Evolutionary conservation across 768 basidiomycete species (phyloP).

Genomic region (Xerocomellus chrysenteron): DNA sequence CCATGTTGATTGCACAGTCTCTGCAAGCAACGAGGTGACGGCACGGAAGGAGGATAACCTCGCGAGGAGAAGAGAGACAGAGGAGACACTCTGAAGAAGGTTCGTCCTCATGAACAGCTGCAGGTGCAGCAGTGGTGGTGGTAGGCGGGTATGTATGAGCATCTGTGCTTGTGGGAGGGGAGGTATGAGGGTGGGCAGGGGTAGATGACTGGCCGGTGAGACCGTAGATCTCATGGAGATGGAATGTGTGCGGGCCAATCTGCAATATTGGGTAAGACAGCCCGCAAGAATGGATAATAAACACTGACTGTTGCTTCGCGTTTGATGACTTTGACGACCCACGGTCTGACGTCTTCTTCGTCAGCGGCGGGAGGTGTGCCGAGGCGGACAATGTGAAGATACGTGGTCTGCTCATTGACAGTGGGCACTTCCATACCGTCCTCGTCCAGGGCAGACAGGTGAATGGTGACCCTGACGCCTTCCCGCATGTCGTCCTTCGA

Average conservation of each 20-base stretch:
- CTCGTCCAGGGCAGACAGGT: slow-evolving; percentile 78
- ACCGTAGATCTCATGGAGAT: slow-evolving; percentile 93
- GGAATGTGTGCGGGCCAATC: slow-evolving; percentile 94
- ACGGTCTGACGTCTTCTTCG: slow-evolving; percentile 68
- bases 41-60: slow-evolving; percentile 92
- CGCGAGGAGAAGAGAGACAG: slow-evolving; percentile 83
- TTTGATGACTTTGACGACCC: slow-evolving; percentile 92
- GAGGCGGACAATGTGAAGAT: slow-evolving; percentile 79
- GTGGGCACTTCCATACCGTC: slow-evolving; percentile 64
- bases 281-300: background rate
- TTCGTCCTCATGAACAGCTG: slow-evolving; percentile 53
- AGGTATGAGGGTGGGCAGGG: slow-evolving; percentile 34
- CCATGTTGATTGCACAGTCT: slow-evolving; percentile 95
- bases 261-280: slow-evolving; percentile 25
- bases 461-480: slow-evolving; percentile 77
- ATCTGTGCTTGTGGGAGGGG: slow-evolving; percentile 37
- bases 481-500: slow-evolving; percentile 50
- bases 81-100: slow-evolving; percentile 88
- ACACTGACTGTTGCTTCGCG: slow-evolving; percentile 75
- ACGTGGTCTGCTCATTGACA: slow-evolving; percentile 85
- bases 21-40: slow-evolving; percentile 93
- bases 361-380: slow-evolving; percentile 43
- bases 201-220: slow-evolving; percentile 60
- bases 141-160: slow-evolving; percentile 50
- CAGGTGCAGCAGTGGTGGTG: slow-evolving; percentile 18